Conservation (phyloP, 2,329 filamentous ascomycete genomes). For the Drechslera avenae region DNA sequence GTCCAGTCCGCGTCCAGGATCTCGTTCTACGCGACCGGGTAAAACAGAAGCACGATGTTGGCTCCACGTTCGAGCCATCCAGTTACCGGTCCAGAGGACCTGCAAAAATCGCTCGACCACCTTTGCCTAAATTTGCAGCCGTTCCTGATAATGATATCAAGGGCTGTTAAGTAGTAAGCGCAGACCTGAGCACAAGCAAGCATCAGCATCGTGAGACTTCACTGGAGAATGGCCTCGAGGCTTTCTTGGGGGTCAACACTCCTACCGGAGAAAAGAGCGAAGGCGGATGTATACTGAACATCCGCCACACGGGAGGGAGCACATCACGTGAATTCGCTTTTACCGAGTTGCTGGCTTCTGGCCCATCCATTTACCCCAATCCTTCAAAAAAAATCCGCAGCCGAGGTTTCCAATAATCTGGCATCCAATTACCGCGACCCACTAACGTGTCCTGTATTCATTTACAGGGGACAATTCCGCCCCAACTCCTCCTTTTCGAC, state of each 20-base stretch:
- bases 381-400: constrained; percentile 2
- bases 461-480: constrained; percentile 9
- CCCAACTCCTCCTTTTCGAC: constrained; percentile 1
- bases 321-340: constrained; percentile 8
- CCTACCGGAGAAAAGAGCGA: not conserved
- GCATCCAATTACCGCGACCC: constrained; percentile 5
- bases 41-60: not conserved
- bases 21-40: constrained; percentile 6
- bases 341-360: constrained; percentile 1
- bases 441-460: constrained; percentile 2
- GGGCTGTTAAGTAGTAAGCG: no score
- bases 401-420: constrained; percentile 6
- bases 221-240: no score
- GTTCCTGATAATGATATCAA: no score
- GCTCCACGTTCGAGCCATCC: not conserved
- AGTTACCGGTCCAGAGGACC: not conserved
- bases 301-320: constrained; percentile 13
- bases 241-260: no score
- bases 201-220: no score
- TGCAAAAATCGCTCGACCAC: not conserved
- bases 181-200: no score
- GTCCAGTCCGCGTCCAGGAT: not conserved
- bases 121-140: no score
- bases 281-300: not conserved
- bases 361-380: constrained; percentile 11